Percentiles rank a stretch among this genome's conserved stretches.
Evolutionary conservation across 768 basidiomycete genomes (phyloP).

Genomic region (Serendipita sp.): DNA sequence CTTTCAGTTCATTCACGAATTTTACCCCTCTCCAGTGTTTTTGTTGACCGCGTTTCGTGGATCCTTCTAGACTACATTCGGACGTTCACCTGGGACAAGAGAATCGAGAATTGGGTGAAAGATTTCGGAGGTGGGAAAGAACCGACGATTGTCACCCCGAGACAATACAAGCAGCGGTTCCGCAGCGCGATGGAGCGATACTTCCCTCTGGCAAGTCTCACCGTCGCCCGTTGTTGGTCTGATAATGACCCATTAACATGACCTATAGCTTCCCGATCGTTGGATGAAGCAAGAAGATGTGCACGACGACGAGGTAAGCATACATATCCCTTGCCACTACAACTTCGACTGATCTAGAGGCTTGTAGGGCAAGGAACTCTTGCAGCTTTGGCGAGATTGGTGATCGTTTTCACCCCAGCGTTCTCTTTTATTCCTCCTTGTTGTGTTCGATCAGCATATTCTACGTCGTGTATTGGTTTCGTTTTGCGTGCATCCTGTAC

Average conservation of each 20-base stretch:
- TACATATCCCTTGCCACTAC: too few relatives aligned
- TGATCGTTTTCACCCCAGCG: conserved; percentile 8
- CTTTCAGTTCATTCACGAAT: too few relatives aligned
- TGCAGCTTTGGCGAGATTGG: conserved; percentile 29
- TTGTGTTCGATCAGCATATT: not conserved
- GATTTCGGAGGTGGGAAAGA: conserved; percentile 72
- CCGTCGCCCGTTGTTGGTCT: conserved; percentile 7
- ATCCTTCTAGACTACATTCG: conserved; percentile 65
- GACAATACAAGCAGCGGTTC: conserved; percentile 81
- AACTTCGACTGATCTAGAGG: too few relatives aligned
- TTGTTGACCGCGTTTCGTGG: not conserved
- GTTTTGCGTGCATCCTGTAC: too few relatives aligned
- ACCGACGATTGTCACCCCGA: conserved; percentile 93
- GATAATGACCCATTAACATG: not conserved
- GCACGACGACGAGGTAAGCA: conserved; percentile 47
- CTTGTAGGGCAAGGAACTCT: conserved; percentile 19
- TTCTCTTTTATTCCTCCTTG: too few relatives aligned
- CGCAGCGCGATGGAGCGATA: conserved; percentile 80
- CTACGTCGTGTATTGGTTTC: not conserved
- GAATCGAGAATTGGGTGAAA: conserved; percentile 95
- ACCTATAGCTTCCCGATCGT: conserved; percentile 58
- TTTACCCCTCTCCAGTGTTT: too few relatives aligned
- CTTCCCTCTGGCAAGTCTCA: conserved; percentile 53
- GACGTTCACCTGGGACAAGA: conserved; percentile 98
- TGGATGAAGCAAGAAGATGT: conserved; percentile 81